Evolutionary conservation across 2,329 filamentous ascomycete genomes (phyloP).

Genomic region (Bipolaris sorokiniana): DNA sequence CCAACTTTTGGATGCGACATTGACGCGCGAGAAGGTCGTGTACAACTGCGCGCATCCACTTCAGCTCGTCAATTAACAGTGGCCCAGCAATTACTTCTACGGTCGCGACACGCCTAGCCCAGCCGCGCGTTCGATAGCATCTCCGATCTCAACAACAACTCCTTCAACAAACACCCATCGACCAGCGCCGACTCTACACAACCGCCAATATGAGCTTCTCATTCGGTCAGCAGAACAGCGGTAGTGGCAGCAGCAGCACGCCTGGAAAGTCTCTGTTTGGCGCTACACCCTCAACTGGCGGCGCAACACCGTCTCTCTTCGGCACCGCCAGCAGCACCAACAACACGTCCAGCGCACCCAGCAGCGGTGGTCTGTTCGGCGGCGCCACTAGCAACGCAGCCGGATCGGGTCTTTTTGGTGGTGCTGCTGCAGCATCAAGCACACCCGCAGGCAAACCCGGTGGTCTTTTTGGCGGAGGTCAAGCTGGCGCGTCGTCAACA

Average conservation of each 20-base stretch:
- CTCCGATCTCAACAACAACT: constrained; percentile 6
- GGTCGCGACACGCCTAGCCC: constrained; percentile 3
- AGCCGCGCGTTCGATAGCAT: constrained; percentile 7
- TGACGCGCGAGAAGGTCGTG: constrained; percentile 27
- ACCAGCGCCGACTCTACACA: constrained; percentile 14
- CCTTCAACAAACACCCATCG: constrained; percentile 24
- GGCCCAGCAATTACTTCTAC: background rate
- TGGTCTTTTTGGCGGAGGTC: constrained; percentile 36
- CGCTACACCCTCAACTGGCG: constrained; percentile 29
- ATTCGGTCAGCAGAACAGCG: constrained; percentile 42
- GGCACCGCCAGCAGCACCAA: constrained; percentile 28
- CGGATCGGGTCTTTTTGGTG: constrained; percentile 36
- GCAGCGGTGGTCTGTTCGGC: constrained; percentile 26
- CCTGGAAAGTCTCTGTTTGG: constrained; percentile 44
- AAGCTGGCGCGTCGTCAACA: constrained; percentile 31
- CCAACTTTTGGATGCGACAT: constrained; percentile 37
- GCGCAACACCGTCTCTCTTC: constrained; percentile 35
- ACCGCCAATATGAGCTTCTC: constrained; percentile 28
- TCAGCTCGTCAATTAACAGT: constrained; percentile 4
- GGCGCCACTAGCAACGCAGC: constrained; percentile 19
- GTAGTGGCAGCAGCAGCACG: constrained; percentile 27
- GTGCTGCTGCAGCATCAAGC: constrained; percentile 28
- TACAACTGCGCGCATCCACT: constrained; percentile 21
- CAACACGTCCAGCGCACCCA: constrained; percentile 24
- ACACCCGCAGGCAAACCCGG: constrained; percentile 39